Percentiles rank a stretch among this genome's conserved stretches.
phyloP scores from a whole-genome alignment of 2,329 filamentous ascomycete species.

The Colletotrichum neosansevieriae region DNA sequence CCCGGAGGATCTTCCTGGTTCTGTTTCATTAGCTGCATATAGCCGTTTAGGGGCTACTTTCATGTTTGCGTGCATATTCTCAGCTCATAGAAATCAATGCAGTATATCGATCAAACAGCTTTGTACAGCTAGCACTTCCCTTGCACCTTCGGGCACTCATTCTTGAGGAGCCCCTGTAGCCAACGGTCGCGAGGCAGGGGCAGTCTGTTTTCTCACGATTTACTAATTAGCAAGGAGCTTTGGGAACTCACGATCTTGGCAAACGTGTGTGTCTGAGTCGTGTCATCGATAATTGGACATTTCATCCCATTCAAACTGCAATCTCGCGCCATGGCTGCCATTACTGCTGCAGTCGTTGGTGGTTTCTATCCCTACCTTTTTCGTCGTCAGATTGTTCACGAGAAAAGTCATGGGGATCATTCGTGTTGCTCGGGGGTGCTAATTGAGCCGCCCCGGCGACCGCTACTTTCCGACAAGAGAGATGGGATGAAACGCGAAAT shows the following conservation, averaged over 20 bases:
- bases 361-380: too few relatives aligned
- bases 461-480: neutral
- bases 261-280: slow-evolving; percentile 20
- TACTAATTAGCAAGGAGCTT: neutral
- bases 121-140: neutral
- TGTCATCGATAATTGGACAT: too few relatives aligned
- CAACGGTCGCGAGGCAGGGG: slow-evolving; percentile 9
- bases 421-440: too few relatives aligned
- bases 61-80: too few relatives aligned
- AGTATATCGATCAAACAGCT: too few relatives aligned
- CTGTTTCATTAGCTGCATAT: neutral
- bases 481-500: slow-evolving; percentile 33
- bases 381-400: too few relatives aligned
- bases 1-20: slow-evolving; percentile 12
- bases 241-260: slow-evolving; percentile 12
- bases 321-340: too few relatives aligned
- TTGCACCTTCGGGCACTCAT: neutral
- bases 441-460: neutral
- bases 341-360: too few relatives aligned
- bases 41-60: too few relatives aligned
- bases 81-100: too few relatives aligned
- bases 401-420: too few relatives aligned
- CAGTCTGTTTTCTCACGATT: slow-evolving; percentile 10
- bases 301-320: too few relatives aligned
- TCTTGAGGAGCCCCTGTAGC: slow-evolving; percentile 20